phyloP scores from a whole-genome alignment of 225 moss, liverwort and hornwort genomes.

The Physcomitrium patens region DNA sequence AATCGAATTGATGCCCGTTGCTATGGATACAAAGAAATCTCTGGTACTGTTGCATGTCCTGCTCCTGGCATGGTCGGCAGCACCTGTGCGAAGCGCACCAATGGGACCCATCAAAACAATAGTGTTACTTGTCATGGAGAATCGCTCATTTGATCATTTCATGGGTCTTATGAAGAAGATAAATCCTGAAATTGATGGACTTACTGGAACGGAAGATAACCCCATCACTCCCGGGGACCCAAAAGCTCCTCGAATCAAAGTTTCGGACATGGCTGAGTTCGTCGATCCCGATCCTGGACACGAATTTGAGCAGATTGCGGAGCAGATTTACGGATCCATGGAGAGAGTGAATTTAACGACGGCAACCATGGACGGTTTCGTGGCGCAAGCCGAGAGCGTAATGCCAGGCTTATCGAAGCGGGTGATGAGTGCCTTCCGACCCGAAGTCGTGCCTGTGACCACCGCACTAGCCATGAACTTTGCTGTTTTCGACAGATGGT shows the following conservation, averaged over 20 bases:
- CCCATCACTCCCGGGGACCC: slow-evolving; percentile 34
- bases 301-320: slow-evolving; percentile 64
- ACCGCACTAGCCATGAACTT: slow-evolving; percentile 62
- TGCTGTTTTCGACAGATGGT: slow-evolving; percentile 69
- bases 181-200: slow-evolving; percentile 70
- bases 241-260: slow-evolving; percentile 35
- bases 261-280: slow-evolving; percentile 62
- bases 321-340: slow-evolving; percentile 60
- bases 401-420: slow-evolving; percentile 54
- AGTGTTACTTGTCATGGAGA: slow-evolving; percentile 83
- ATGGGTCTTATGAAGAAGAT: slow-evolving; percentile 73
- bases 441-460: slow-evolving; percentile 60
- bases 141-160: slow-evolving; percentile 85
- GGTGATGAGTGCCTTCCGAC: slow-evolving; percentile 75
- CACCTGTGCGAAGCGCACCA: background rate
- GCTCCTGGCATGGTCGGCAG: background rate
- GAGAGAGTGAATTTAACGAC: slow-evolving; percentile 13
- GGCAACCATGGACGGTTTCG: slow-evolving; percentile 71
- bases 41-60: background rate
- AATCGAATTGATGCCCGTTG: background rate
- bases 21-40: slow-evolving; percentile 26
- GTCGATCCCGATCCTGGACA: slow-evolving; percentile 84
- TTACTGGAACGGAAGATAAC: slow-evolving; percentile 69
- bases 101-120: slow-evolving; percentile 75
- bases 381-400: slow-evolving; percentile 53